Conservation (phyloP, 1,284 basidiomycete genomes). For the Papiliotrema nemorosa region DNA sequence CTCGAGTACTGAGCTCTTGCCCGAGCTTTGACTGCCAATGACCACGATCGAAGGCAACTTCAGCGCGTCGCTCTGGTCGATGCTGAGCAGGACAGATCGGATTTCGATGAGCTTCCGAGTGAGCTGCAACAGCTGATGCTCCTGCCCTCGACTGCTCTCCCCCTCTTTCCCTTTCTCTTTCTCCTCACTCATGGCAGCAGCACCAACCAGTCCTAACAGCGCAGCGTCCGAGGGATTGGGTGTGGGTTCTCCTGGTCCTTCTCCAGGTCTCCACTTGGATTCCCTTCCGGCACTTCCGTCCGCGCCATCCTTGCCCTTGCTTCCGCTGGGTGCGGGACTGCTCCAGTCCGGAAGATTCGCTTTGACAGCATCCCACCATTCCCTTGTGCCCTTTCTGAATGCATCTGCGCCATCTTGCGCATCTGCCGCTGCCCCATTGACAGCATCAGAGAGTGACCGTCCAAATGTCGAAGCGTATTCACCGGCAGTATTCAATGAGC, state of each 20-base stretch:
- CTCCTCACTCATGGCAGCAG: slow-evolving; percentile 14
- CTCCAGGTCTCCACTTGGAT: slow-evolving; percentile 26
- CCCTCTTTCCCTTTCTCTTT: slow-evolving; percentile 13
- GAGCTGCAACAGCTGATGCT: slow-evolving; percentile 69
- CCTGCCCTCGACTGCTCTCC: slow-evolving; percentile 20
- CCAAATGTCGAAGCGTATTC: slow-evolving; percentile 18
- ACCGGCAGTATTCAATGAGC: slow-evolving; percentile 23
- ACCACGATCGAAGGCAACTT: slow-evolving; percentile 97
- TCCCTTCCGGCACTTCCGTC: slow-evolving; percentile 10
- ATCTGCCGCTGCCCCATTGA: slow-evolving; percentile 19
- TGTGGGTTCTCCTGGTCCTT: slow-evolving; percentile 31
- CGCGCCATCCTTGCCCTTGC: slow-evolving; percentile 8
- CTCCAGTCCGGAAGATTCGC: slow-evolving; percentile 23
- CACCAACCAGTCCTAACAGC: slow-evolving; percentile 24
- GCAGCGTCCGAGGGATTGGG: slow-evolving; percentile 21
- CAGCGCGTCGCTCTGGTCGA: slow-evolving; percentile 90
- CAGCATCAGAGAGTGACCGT: slow-evolving; percentile 6
- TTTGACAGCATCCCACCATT: slow-evolving; percentile 44
- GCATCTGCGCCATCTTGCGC: slow-evolving; percentile 28
- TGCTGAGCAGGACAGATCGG: slow-evolving; percentile 83
- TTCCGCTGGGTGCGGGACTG: slow-evolving; percentile 11
- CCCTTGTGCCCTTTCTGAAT: slow-evolving; percentile 30
- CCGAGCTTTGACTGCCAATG: slow-evolving; percentile 95
- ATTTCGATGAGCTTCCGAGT: slow-evolving; percentile 97
- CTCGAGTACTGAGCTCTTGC: slow-evolving; percentile 96